A percentile compares a stretch with the other conserved stretches of the same genome.
phyloP scores from a whole-genome alignment of 805 yeast species.

The Kurtzmaniella fragi region DNA sequence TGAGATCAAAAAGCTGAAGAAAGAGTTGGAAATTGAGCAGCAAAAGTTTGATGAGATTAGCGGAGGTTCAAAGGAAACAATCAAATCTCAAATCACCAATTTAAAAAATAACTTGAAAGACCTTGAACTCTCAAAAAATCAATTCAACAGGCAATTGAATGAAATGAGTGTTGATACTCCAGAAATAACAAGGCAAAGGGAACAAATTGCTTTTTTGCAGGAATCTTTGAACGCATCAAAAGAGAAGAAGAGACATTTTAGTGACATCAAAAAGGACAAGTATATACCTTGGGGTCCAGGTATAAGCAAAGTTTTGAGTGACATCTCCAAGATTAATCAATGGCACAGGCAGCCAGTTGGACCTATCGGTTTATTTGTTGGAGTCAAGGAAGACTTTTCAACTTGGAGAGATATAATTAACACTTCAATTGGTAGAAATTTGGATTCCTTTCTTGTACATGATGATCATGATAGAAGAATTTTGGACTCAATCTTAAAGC shows the following conservation, averaged over 20 bases:
- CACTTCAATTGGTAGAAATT: conserved; percentile 40
- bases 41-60: conserved; percentile 32
- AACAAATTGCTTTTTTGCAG: conserved; percentile 10
- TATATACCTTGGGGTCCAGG: conserved; percentile 48
- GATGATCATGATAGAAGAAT: conserved; percentile 52
- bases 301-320: conserved; percentile 37
- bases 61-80: conserved; percentile 39
- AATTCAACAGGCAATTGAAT: conserved; percentile 10
- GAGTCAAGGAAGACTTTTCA: conserved; percentile 48
- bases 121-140: conserved; percentile 15
- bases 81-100: conserved; percentile 14
- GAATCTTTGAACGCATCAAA: conserved; percentile 6
- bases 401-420: conserved; percentile 63
- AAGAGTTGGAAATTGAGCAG: conserved; percentile 28
- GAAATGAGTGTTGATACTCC: conserved; percentile 8
- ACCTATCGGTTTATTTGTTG: conserved; percentile 65
- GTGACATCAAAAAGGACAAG: conserved; percentile 24
- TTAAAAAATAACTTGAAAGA: conserved; percentile 15
- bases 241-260: conserved; percentile 8
- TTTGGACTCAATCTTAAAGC: conserved; percentile 26
- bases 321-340: conserved; percentile 24
- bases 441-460: conserved; percentile 65
- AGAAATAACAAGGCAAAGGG: conserved; percentile 25
- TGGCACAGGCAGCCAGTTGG: conserved; percentile 62
- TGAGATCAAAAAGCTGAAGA: conserved; percentile 16